Evolutionary conservation across 495 filamentous ascomycete genomes (phyloP).

Genomic region (Aspergillus leporis): DNA sequence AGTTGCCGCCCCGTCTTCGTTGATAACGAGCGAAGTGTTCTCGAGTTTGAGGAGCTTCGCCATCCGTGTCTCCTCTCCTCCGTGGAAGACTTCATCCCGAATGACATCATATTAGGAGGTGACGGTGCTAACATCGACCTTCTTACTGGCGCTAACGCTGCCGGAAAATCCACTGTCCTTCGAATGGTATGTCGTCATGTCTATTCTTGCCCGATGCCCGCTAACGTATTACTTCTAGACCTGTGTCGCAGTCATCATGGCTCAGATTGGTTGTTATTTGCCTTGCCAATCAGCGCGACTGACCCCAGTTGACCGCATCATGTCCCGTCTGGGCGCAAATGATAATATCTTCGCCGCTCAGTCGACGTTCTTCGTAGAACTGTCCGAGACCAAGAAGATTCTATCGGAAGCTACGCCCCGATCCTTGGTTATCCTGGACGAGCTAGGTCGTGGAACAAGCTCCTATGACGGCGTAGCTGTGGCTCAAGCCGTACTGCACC

Average conservation of each 20-base stretch:
- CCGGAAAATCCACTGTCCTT: slow-evolving; percentile 97
- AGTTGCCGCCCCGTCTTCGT: slow-evolving; percentile 88
- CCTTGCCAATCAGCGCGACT: slow-evolving; percentile 81
- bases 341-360: slow-evolving; percentile 99
- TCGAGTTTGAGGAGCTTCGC: slow-evolving; percentile 89
- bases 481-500: slow-evolving; percentile 93
- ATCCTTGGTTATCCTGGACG: slow-evolving; percentile 95
- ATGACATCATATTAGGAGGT: slow-evolving; percentile 88
- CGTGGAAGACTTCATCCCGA: slow-evolving; percentile 94
- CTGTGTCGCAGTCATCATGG: slow-evolving; percentile 96
- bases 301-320: slow-evolving; percentile 94
- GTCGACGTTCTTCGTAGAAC: slow-evolving; percentile 97
- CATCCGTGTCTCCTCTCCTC: slow-evolving; percentile 92
- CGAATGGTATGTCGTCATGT: slow-evolving; percentile 69
- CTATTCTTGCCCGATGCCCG: neutral
- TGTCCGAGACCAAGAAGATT: slow-evolving; percentile 98
- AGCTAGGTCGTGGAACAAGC: slow-evolving; percentile 91
- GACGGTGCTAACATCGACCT: slow-evolving; percentile 79
- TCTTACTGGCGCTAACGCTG: slow-evolving; percentile 94
- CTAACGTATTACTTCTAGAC: slow-evolving; percentile 51
- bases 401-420: slow-evolving; percentile 92
- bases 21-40: slow-evolving; percentile 75
- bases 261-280: slow-evolving; percentile 95
- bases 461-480: slow-evolving; percentile 96
- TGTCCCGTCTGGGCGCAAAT: slow-evolving; percentile 97